Evolutionary conservation across 1,139 yeast genomes (phyloP), one percentile per base, ranked within the genome.

Genomic region (Hyphopichia pseudoburtonii): DNA sequence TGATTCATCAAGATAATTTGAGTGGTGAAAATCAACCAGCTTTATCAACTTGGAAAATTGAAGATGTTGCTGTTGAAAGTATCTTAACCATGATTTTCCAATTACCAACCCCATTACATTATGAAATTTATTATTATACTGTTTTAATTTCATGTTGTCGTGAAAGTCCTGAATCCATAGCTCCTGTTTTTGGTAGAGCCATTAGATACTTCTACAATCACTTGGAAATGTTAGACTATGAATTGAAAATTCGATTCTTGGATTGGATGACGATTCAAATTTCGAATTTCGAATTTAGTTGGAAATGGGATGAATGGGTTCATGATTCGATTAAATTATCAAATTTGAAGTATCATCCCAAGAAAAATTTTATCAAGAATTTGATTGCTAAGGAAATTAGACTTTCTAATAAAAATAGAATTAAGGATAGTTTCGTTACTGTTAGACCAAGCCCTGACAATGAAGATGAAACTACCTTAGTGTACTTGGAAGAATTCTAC

Each of bases 251-350:
- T 45, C 71, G 92, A 43, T 86, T 80, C 48, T 68, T 88, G 53
- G 95, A 87, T 59, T 94, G 98, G 98, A 84, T 94, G 73, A 76
- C 95, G 3, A 84, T 87, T 40, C 98, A 94, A 62, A 77, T 94
- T 56, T 85, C 95, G 49, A 92, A 92, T 59, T 94, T 92, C 61
- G 90, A 86, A 43, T 94, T 88, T 62, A 86, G 92, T 32, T 94
- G 99, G 99, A 89, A 89, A 56, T 92, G 99, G 99, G 82, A 80
- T 47, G 98, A 90, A 60, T 94, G 98, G 98, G 80, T 76, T 31
- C 62, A 60, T 2, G 86, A 81, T 51, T 73, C 83, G 0, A 55
- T 60, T 22, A 57, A 57, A 34, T 64, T 51, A 37, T 43, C 49
- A 10, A 38, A 45, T 9, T 47, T 71, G 36, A 57, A 60, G 27